Evolutionary conservation across 306 rosid species (phyloP), one percentile per base, ranked within the genome.

Genomic region (Cucumis hystrix): DNA sequence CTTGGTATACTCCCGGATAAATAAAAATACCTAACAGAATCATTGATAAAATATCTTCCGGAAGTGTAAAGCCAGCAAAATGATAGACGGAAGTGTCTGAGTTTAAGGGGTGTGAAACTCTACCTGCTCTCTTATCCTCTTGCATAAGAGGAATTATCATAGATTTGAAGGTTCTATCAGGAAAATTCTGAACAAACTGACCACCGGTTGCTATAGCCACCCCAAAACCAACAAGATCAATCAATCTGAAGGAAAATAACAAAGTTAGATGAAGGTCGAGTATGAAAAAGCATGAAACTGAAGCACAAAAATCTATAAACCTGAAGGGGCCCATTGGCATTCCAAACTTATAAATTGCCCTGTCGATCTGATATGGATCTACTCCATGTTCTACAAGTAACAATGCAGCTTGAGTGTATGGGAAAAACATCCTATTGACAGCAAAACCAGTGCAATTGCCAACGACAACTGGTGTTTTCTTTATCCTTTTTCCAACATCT

Each of bases 271-370:
- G 47, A 75, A 51, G 68, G 52, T 79, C 68, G 33, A 20, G 74
- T 54, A 83, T 18, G 10, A 40, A 40, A 68, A 68, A 20, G 23
- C 25, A n/a, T 70, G 72, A 3, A 79, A 37, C 78, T 56, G 80
- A 69, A 75, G 75, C 78, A 59, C 73, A 70, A 75, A 80, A 39
- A 33, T 56, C 23, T 28, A 80, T 23, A 74, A 81, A 95, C 99
- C 99, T 95, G 87, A 95, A 95, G 68, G 97, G 97, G 70, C 99
- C 99, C 96, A 95, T 95, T 18, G 99, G 97, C 99, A 95, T 93
- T 73, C 90, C 92, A 60, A 88, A 88, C 79, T 83, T 91, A 79
- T 90, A 86, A 75, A 92, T 78, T 75, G 79, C 93, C 79, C 63
- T 84, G 82, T 92, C 98, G 55, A 95, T 89, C 80, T 86, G 97